Base-by-base conservation (phyloP, 148 eudicot species). In the Oxyria digyna region DNA sequence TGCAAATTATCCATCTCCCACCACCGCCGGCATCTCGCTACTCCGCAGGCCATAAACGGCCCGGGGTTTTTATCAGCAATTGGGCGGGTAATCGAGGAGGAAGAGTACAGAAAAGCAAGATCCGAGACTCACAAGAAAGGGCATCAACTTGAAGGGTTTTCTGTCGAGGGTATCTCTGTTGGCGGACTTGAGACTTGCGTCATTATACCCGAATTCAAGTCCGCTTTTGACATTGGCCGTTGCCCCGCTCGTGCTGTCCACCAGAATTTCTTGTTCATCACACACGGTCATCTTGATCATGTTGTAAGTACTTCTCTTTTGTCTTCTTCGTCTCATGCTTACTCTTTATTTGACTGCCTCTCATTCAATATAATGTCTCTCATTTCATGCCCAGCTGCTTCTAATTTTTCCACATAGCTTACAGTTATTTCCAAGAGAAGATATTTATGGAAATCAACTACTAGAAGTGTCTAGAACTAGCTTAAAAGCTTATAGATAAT, bases 251-350 rank as follows among this genome's bases (percentile, higher is more conserved):
- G 84, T 27, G 98, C 98, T 71, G 91, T 94, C 64, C 85, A 82
- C 32, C 96, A 90, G 83, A 90, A 90, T 66, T 94, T 86, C 54
- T 43, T 94, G 21, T 94, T 88, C 69, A 94, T 94, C 57, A 86
- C 98, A 68, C 98, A 94, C 81, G 98, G 84, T 48, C 98, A 94
- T 75, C 92, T 94, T 75, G 98, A 94, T 78, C 98, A 94, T 71
- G 91, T 90, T 81, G 98, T 94, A 76, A 74, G 91, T 1, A 35
- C 26, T 67, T 35, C 43, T 42, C 12, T 23, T 37, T 43, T 74
- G 24, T 26, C 1, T 4, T 10, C 15, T 59, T 20, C 29, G 48
- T 14, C 15, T n/a, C 43, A 1, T 38, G 6, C 8, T 38, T 7
- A 38, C 41, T 38, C 8, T 38, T 38, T 38, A 38, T 38, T 38